Evolutionary conservation across 2,329 filamentous ascomycete genomes (phyloP), one percentile per base, ranked within the genome.

Genomic region (Niveomyces coronatus): DNA sequence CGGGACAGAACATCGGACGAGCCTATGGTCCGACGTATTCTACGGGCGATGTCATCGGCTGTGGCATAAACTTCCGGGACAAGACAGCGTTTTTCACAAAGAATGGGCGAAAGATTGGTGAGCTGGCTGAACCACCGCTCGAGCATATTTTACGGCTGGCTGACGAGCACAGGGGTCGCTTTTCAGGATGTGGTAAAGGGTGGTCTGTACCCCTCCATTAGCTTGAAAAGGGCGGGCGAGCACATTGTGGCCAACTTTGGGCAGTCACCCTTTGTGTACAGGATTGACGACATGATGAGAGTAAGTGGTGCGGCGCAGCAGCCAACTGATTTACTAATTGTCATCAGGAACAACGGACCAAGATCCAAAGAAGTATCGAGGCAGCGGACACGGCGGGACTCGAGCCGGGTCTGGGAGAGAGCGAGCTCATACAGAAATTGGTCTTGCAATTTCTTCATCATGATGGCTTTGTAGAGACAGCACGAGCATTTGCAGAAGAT

Each of bases 391-490:
- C 80, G n/a, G 66, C 72, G 19, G 65, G 57, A 16, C 62, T 91
- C 6, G 73, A 76, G 23, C 74, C 76, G 3, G 68, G 70, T 3
- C 64, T 84, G 45, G 76, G 73, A 44, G 89, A 95, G 58, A 80
- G 77, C 2, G 70, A 82, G 18, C 70, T 96, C 33, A 77, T 94
- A 26, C 87, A 95, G 54, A 75, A 83, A 49, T 65, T 96, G 40
- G 72, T 79, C 14, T 71, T 87, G 27, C 88, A 95, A 59, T 96
- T 94, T 48, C 66, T 98, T 11, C 84, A 88, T 26, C 89, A 96
- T 49, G 91, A 96, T 51, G 91, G 91, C 42, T 96, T 95, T 49
- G 82, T 95, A 7, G 89, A 95, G 48, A 94, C 89, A 0, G 88
- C 88, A 8, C 76, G 80, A 45, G 86, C 85, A 1, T 96, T 98